Evolutionary conservation across 305 asterid species (phyloP), one percentile per base, ranked within the genome.

Genomic region (Coffea humblotiana): DNA sequence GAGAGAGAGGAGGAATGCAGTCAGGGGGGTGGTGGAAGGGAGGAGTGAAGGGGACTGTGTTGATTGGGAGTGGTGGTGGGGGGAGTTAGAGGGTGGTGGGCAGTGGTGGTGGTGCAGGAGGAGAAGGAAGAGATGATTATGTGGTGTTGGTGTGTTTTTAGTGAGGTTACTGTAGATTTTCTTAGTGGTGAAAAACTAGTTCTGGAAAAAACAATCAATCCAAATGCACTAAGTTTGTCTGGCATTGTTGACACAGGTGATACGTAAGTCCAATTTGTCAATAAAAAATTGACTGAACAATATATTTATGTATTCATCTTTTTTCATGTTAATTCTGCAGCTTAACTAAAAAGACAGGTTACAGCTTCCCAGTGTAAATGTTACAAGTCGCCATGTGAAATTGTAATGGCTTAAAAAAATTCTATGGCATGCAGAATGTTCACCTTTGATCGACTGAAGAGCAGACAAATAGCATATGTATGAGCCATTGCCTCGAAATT

Each of bases 401-500:
- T 32, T 25, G 18, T 18, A 54, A 48, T 58, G 47, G 66, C 54
- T 48, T 40, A 72, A 64, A 72, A 56, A 12, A 18, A n/a, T 54
- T 74, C 19, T 66, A 25, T 21, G 6, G 68, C 64, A 72, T 16
- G 8, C 29, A 54, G 37, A 45, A 75, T 56, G 60, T 69, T 78
- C 77, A 88, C 91, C 90, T 88, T 88, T 80, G 90, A 88, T 80
- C 85, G 86, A 78, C 83, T 85, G 79, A 88, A 85, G 74, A 86
- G 84, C 68, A 88, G 79, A 71, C 85, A 87, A 78, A 88, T 76
- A 35, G 85, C 75, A 83, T 75, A 88, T 12, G 90, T 88, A 79
- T 85, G 91, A 52, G 90, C 89, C 88, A 88, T 81, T 65, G 90
- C 90, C 77, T 85, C 88, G 74, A 86, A 88, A 79, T 88, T 87